Conservation (phyloP, 2,329 filamentous ascomycete genomes). For the Xylaria digitata region DNA sequence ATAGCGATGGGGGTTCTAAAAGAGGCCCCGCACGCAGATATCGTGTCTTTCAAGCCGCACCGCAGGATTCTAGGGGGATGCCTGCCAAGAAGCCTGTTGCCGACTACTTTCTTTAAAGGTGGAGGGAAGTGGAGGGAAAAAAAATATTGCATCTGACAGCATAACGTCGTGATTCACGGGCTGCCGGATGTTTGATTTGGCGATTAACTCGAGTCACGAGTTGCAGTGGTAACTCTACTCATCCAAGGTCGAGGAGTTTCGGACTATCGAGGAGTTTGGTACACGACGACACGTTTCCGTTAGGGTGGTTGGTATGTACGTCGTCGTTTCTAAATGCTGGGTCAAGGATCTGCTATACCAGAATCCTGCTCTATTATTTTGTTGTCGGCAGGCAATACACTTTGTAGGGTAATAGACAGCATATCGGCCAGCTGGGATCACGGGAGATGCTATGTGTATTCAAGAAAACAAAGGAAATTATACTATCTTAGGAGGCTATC, state of each 20-base stretch:
- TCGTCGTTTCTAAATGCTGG: not conserved
- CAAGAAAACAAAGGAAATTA: conserved; percentile 33
- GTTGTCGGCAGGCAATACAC: not conserved
- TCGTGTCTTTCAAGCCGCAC: conserved; percentile 94
- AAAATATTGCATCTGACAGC: not conserved
- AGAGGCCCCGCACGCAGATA: conserved; percentile 88
- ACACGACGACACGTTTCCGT: conserved; percentile 2
- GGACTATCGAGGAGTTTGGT: conserved; percentile 16
- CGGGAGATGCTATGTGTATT: conserved; percentile 24
- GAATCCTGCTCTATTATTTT: conserved; percentile 1
- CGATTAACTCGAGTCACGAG: not conserved
- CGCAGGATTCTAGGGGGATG: conserved; percentile 96
- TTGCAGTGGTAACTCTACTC: not conserved
- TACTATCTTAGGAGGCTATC: conserved; percentile 1
- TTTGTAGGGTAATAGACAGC: conserved; percentile 2
- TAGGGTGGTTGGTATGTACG: conserved; percentile 2
- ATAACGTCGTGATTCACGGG: not conserved
- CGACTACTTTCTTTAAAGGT: conserved; percentile 84
- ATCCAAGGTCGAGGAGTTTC: conserved; percentile 28
- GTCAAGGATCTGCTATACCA: not conserved
- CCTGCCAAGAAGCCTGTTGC: conserved; percentile 98
- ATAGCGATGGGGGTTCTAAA: conserved; percentile 57
- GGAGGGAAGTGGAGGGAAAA: no score
- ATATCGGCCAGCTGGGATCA: conserved; percentile 7
- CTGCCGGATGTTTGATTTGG: conserved; percentile 3